A percentile compares a stretch with the other conserved stretches of the same genome.
These are phyloP conservation scores for Penicillium desertorum DNA, from an alignment of 495 filamentous ascomycete species.

Conservation along the genomic window DNA sequence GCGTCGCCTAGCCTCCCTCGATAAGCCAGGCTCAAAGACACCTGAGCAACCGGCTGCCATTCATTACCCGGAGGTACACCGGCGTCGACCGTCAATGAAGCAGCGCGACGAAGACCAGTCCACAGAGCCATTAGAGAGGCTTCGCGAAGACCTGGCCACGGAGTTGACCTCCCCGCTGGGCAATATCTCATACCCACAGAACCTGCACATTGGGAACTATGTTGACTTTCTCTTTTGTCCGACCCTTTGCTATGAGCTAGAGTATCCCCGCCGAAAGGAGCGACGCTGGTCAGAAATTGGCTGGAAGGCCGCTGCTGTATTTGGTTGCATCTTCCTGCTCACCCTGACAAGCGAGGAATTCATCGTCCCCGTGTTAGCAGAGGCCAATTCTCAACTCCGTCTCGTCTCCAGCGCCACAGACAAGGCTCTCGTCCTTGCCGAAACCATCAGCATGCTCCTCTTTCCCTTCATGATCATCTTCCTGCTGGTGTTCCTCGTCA, in stretches of 20 bases:
- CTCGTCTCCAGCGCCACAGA: conserved; percentile 58
- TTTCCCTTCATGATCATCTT: conserved; percentile 98
- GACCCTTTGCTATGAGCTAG: conserved; percentile 95
- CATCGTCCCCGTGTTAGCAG: conserved; percentile 83
- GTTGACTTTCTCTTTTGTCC: conserved; percentile 87
- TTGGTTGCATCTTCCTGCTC: conserved; percentile 94
- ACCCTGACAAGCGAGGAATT: conserved; percentile 93
- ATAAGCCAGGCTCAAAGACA: conserved; percentile 69
- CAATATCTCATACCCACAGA: conserved; percentile 84
- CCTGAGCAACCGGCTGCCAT: conserved; percentile 59
- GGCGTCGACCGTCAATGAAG: conserved; percentile 36
- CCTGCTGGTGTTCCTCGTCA: conserved; percentile 90
- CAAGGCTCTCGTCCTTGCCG: conserved; percentile 73
- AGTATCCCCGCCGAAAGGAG: conserved; percentile 78
- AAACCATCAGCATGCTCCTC: conserved; percentile 89
- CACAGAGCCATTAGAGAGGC: conserved; percentile 55
- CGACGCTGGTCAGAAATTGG: conserved; percentile 80
- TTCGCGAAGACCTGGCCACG: conserved; percentile 84
- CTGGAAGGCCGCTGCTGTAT: conserved; percentile 84
- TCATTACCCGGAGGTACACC: conserved; percentile 67
- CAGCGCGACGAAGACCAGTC: conserved; percentile 35
- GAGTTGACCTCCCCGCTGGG: conserved; percentile 90
- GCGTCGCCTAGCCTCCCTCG: conserved; percentile 73
- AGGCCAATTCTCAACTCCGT: conserved; percentile 68
- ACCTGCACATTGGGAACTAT: conserved; percentile 80